Percentiles rank a stretch among this genome's conserved stretches.
These are phyloP conservation scores for Scedosporium minutisporum DNA, from an alignment of 2,329 filamentous ascomycete genomes.

Conservation along the genomic window DNA sequence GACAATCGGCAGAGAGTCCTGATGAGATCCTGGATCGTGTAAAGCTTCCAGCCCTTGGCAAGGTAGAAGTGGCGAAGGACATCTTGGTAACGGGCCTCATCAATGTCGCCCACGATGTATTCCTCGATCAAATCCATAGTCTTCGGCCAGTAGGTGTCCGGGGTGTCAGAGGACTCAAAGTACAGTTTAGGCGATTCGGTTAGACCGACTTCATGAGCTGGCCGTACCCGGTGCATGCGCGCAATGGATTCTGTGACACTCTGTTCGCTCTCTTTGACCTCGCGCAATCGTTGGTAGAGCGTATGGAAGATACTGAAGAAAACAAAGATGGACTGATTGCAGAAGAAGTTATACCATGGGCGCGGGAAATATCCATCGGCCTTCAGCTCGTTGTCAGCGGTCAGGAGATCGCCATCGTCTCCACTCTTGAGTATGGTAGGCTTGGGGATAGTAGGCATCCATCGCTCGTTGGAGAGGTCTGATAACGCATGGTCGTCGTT, in stretches of 20 bases:
- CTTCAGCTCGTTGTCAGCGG: slow-evolving; percentile 54
- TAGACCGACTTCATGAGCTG: slow-evolving; percentile 72
- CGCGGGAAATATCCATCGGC: slow-evolving; percentile 74
- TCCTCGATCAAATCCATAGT: slow-evolving; percentile 80
- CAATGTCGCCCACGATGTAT: slow-evolving; percentile 71
- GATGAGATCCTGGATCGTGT: slow-evolving; percentile 84
- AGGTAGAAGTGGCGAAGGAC: slow-evolving; percentile 87
- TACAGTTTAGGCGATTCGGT: slow-evolving; percentile 70
- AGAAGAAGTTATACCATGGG: slow-evolving; percentile 79
- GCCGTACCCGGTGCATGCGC: slow-evolving; percentile 65
- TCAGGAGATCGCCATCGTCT: slow-evolving; percentile 43
- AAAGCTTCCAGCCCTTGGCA: slow-evolving; percentile 83
- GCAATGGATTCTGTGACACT: slow-evolving; percentile 65
- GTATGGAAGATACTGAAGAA: slow-evolving; percentile 91
- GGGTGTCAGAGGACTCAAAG: slow-evolving; percentile 53
- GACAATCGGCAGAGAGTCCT: slow-evolving; percentile 72
- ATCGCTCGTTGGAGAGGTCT: slow-evolving; percentile 54
- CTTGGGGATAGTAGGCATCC: slow-evolving; percentile 53
- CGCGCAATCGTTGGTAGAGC: slow-evolving; percentile 75
- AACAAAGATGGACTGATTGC: slow-evolving; percentile 83
- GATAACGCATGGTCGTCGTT: slow-evolving; percentile 47
- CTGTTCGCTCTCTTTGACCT: slow-evolving; percentile 70
- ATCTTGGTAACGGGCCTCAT: slow-evolving; percentile 78
- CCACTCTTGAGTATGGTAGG: slow-evolving; percentile 41
- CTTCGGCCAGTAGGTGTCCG: slow-evolving; percentile 72